These are phyloP conservation scores for Plasmodium gonderi DNA, from an alignment of 169 alveolate species.

Conservation along the genomic window DNA sequence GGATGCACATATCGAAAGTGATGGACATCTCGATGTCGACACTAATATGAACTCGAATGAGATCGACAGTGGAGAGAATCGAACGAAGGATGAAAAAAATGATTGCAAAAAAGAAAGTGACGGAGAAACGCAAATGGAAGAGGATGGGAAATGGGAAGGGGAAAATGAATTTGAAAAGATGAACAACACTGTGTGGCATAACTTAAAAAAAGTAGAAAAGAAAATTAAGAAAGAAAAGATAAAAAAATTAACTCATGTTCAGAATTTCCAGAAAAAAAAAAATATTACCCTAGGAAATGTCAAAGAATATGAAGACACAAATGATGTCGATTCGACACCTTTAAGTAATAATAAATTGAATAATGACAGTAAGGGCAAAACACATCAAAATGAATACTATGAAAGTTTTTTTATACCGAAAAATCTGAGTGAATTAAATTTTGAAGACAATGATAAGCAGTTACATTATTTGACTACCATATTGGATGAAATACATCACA, in stretches of 20 bases:
- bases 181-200: background rate
- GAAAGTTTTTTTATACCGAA: constrained; percentile 60
- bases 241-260: background rate
- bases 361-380: background rate
- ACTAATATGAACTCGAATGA: background rate
- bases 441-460: constrained; percentile 53
- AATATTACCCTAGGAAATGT: background rate
- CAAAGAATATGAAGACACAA: background rate
- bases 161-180: background rate
- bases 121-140: background rate
- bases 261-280: constrained; percentile 8
- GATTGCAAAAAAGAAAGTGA: background rate
- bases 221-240: constrained; percentile 8
- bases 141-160: background rate
- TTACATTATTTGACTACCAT: constrained; percentile 27
- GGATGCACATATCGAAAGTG: background rate
- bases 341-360: background rate
- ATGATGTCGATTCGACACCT: background rate
- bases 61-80: background rate
- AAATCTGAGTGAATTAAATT: constrained; percentile 37
- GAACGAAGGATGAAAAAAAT: background rate
- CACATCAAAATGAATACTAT: constrained; percentile 20
- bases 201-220: background rate
- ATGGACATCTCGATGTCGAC: background rate
- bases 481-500: constrained; percentile 45